These are phyloP conservation scores for Beauveria sp. DNA, from an alignment of 2,329 filamentous ascomycete species.

Conservation along the genomic window DNA sequence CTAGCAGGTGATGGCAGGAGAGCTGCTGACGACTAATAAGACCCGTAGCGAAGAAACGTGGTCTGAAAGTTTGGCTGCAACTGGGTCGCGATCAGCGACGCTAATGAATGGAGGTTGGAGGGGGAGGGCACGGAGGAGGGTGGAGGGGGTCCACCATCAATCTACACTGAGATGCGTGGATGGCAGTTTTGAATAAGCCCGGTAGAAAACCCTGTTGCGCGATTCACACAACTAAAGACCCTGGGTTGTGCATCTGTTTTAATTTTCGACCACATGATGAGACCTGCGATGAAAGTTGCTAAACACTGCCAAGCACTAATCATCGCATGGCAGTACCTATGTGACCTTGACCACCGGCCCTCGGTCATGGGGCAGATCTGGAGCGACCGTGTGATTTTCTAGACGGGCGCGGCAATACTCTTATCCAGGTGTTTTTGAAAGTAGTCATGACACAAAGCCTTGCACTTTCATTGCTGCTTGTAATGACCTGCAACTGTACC, in stretches of 20 bases:
- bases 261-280: no score
- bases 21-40: slow-evolving; percentile 5
- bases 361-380: neutral
- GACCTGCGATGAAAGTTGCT: neutral
- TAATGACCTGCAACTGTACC: neutral
- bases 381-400: neutral
- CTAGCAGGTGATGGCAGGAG: neutral
- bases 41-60: neutral
- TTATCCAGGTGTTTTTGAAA: neutral
- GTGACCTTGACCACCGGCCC: neutral
- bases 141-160: neutral
- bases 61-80: neutral
- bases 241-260: no score
- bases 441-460: neutral
- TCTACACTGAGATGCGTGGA: no score
- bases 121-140: neutral
- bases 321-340: no score
- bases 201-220: neutral
- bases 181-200: no score
- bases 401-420: neutral
- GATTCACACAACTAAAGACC: neutral
- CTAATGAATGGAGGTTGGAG: neutral
- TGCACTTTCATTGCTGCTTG: neutral
- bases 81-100: neutral
- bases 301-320: neutral